Evolutionary conservation across 495 filamentous ascomycete species (phyloP).

Genomic region (Chaetomium tenue): DNA sequence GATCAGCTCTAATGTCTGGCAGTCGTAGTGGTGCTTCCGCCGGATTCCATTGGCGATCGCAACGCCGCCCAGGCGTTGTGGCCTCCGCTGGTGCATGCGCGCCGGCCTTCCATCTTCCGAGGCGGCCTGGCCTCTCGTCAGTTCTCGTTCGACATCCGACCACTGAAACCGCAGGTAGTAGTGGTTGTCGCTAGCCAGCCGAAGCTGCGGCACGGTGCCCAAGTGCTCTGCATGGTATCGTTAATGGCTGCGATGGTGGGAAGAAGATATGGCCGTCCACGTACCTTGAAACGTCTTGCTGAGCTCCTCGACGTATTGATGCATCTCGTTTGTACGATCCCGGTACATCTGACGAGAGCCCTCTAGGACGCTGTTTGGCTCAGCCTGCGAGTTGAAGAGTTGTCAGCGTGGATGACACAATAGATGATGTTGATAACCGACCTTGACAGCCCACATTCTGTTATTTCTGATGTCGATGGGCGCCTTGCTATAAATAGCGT

Average conservation of each 20-base stretch:
- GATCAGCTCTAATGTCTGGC: slow-evolving; percentile 78
- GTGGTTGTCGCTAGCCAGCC: slow-evolving; percentile 71
- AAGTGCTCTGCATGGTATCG: slow-evolving; percentile 22
- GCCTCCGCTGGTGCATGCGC: slow-evolving; percentile 5
- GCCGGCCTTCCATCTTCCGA: not conserved
- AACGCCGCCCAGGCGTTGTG: slow-evolving; percentile 17
- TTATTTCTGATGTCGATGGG: slow-evolving; percentile 90
- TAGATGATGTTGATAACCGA: slow-evolving; percentile 30
- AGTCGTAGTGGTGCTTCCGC: slow-evolving; percentile 73
- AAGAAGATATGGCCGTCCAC: not conserved
- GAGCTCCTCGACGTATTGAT: slow-evolving; percentile 65
- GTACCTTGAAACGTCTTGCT: slow-evolving; percentile 45
- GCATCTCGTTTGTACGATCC: slow-evolving; percentile 73
- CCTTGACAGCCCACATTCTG: slow-evolving; percentile 87
- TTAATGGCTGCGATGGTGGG: slow-evolving; percentile 43
- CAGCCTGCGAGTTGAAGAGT: slow-evolving; percentile 53
- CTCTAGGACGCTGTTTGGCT: slow-evolving; percentile 82
- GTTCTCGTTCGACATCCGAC: slow-evolving; percentile 58
- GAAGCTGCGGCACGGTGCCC: slow-evolving; percentile 51
- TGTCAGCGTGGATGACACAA: not conserved
- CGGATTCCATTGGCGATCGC: slow-evolving; percentile 67
- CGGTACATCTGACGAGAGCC: slow-evolving; percentile 84
- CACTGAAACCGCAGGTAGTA: slow-evolving; percentile 70
- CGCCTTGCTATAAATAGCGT: slow-evolving; percentile 71
- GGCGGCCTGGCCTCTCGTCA: slow-evolving; percentile 57